Percentiles rank a stretch among this genome's conserved stretches.
phyloP scores from a whole-genome alignment of 148 eudicot genomes.

The Camellia granthamiana region DNA sequence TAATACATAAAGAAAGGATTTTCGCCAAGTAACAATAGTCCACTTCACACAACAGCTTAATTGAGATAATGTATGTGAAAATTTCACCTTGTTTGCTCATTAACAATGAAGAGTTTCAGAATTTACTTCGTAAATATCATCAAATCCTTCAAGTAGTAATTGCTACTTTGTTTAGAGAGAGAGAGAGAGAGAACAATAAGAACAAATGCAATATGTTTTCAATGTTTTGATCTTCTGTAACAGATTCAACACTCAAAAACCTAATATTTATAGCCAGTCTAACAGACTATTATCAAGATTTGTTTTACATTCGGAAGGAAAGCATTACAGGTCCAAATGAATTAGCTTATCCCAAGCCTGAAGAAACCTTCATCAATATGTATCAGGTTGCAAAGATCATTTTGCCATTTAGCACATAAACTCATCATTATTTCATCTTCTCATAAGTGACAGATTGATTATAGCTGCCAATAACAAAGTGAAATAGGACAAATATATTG shows the following conservation, averaged over 20 bases:
- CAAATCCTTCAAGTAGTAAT: background rate
- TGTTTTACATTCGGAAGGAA: background rate
- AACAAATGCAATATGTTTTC: too few species aligned
- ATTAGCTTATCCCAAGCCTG: background rate
- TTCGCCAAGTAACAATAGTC: background rate
- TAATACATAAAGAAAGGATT: background rate
- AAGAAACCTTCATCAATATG: too few species aligned
- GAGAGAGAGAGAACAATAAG: background rate
- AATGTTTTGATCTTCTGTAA: background rate
- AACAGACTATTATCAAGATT: too few species aligned
- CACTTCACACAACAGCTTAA: background rate
- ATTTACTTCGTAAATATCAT: background rate
- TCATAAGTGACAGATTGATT: too few species aligned
- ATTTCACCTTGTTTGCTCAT: background rate
- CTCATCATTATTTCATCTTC: too few species aligned
- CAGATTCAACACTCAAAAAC: background rate
- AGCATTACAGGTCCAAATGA: background rate
- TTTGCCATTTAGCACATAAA: too few species aligned
- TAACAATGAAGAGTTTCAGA: too few species aligned
- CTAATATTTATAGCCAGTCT: too few species aligned
- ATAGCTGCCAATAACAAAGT: too few species aligned
- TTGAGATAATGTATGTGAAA: too few species aligned
- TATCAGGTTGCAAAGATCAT: too few species aligned
- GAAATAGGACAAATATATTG: background rate
- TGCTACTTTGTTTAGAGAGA: background rate